Percentiles rank a stretch among this genome's conserved stretches.
phyloP scores from a whole-genome alignment of 129 eudicot species.

The Escallonia herrerae region DNA sequence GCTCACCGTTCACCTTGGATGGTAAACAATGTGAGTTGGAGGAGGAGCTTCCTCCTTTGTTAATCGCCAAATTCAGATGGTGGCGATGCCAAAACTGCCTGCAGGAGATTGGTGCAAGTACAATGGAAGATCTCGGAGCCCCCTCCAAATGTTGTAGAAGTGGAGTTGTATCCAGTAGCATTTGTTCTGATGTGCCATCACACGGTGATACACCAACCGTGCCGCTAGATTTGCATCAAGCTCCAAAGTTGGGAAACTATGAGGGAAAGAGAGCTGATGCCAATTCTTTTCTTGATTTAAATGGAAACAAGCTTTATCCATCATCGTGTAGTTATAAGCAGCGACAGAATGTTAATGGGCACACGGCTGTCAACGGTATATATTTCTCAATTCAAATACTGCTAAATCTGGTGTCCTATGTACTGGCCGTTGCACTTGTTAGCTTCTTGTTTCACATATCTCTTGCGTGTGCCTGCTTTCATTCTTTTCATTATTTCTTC shows the following conservation, averaged over 20 bases:
- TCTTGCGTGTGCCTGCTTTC: background rate
- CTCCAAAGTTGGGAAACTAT: slow-evolving; percentile 4
- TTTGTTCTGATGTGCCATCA: background rate
- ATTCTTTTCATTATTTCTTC: background rate
- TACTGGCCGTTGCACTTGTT: background rate
- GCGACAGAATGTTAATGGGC: slow-evolving; percentile 7
- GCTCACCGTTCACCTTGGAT: slow-evolving; percentile 31
- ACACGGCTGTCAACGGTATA: slow-evolving; percentile 14
- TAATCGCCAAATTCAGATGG: slow-evolving; percentile 44
- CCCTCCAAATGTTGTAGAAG: slow-evolving; percentile 9
- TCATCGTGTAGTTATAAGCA: slow-evolving; percentile 1
- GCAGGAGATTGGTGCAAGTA: slow-evolving; percentile 15
- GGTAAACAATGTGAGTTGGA: slow-evolving; percentile 3
- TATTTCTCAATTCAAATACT: background rate
- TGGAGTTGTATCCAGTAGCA: slow-evolving; percentile 2
- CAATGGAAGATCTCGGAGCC: slow-evolving; percentile 17
- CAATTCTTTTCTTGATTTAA: slow-evolving; percentile 6
- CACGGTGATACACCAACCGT: background rate
- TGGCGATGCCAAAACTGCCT: slow-evolving; percentile 53
- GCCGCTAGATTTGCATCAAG: slow-evolving; percentile 15
- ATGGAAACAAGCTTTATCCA: background rate
- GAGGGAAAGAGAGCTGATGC: slow-evolving; percentile 5
- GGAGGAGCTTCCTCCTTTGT: slow-evolving; percentile 57
- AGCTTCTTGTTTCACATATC: background rate
- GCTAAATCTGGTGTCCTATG: too few relatives aligned